These are phyloP conservation scores for Sclerotiophoma versabilis DNA, from an alignment of 2,329 filamentous ascomycete species.

Conservation along the genomic window DNA sequence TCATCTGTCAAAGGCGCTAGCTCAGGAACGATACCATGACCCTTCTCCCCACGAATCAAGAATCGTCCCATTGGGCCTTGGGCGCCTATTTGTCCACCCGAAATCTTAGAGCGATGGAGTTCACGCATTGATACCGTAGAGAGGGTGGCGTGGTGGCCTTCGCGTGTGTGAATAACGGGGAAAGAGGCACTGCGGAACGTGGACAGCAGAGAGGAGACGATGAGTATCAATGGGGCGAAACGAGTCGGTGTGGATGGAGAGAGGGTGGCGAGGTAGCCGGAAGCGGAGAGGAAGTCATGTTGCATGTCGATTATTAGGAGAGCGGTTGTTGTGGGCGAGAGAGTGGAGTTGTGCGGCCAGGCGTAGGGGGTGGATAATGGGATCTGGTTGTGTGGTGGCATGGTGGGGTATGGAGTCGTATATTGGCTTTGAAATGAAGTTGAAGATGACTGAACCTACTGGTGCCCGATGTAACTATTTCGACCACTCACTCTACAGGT, in stretches of 20 bases:
- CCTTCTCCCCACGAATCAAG: conserved; percentile 63
- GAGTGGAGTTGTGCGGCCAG: conserved; percentile 51
- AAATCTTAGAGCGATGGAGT: conserved; percentile 60
- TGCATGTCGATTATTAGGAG: conserved; percentile 65
- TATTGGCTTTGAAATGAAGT: background rate
- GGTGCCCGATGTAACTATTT: too few species aligned
- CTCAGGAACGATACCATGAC: conserved; percentile 65
- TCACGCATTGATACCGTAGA: conserved; percentile 65
- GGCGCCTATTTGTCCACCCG: conserved; percentile 60
- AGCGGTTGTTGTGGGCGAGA: conserved; percentile 55
- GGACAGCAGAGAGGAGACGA: conserved; percentile 50
- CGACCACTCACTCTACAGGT: too few species aligned
- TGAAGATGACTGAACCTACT: background rate
- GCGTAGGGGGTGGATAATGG: conserved; percentile 44
- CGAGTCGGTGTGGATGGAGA: conserved; percentile 55
- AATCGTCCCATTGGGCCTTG: conserved; percentile 64
- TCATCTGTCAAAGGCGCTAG: conserved; percentile 57
- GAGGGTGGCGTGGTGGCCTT: conserved; percentile 62
- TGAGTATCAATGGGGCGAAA: conserved; percentile 55
- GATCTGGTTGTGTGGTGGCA: conserved; percentile 28
- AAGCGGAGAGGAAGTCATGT: conserved; percentile 59
- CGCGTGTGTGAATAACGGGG: conserved; percentile 59
- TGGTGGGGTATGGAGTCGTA: background rate
- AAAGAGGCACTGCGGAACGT: conserved; percentile 52
- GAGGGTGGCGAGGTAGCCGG: conserved; percentile 58